Percentiles rank a stretch among this genome's conserved stretches.
Evolutionary conservation across 495 filamentous ascomycete genomes (phyloP).

Genomic region (Penicillium diatomitis): DNA sequence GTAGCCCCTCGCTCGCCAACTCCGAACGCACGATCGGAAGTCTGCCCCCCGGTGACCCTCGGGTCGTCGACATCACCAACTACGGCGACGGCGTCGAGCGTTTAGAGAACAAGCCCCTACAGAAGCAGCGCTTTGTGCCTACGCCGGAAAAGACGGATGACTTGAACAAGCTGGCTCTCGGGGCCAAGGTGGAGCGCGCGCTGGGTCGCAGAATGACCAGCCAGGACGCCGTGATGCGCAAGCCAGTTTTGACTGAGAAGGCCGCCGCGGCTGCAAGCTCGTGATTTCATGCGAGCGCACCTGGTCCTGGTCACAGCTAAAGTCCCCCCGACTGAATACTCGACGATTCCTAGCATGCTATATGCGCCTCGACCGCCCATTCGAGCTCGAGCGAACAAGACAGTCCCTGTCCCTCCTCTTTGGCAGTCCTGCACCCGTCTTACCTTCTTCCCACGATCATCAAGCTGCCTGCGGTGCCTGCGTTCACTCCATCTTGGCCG

Average conservation of each 20-base stretch:
- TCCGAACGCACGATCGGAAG: constrained; percentile 53
- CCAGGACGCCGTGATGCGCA: constrained; percentile 84
- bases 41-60: constrained; percentile 47
- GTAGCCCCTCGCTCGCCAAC: constrained; percentile 60
- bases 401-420: no score
- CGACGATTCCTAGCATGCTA: no score
- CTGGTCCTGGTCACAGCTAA: no score
- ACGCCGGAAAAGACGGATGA: constrained; percentile 75
- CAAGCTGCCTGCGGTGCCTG: no score
- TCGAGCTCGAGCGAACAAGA: no score
- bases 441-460: no score
- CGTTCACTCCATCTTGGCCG: no score
- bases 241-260: constrained; percentile 44
- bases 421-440: no score
- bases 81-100: constrained; percentile 79
- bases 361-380: no score
- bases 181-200: constrained; percentile 90
- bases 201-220: constrained; percentile 79
- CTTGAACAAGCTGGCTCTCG: constrained; percentile 80
- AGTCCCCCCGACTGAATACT: no score
- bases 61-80: constrained; percentile 62
- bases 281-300: no score
- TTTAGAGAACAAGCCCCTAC: constrained; percentile 81
- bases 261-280: constrained; percentile 15
- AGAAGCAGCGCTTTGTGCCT: constrained; percentile 75